Conservation (phyloP, 2,329 filamentous ascomycete genomes). For the Shiraia sp. region DNA sequence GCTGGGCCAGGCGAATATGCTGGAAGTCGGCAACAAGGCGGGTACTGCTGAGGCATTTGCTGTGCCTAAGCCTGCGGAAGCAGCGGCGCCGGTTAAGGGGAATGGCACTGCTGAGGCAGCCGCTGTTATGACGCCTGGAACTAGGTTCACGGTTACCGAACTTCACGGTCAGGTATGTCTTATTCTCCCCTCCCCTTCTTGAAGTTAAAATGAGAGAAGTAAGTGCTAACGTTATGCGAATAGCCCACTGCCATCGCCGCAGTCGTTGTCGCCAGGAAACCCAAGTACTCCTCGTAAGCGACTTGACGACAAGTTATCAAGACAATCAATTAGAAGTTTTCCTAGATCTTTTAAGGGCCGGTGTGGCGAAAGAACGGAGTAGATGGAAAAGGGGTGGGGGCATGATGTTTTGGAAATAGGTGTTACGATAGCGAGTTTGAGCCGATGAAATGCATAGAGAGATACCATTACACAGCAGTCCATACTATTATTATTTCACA, state of each 20-base stretch:
- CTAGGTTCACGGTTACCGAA: slow-evolving; percentile 17
- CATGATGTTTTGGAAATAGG: too few species aligned
- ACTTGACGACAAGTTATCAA: too few species aligned
- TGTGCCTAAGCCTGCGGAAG: slow-evolving; percentile 1
- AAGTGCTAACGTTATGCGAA: not conserved
- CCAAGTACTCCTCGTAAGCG: slow-evolving; percentile 1
- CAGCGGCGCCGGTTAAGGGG: not conserved
- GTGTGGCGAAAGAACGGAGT: too few species aligned
- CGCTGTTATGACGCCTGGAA: slow-evolving; percentile 10
- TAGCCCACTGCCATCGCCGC: slow-evolving; percentile 1
- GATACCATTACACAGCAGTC: too few species aligned
- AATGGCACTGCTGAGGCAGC: not conserved
- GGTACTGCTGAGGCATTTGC: slow-evolving; percentile 8
- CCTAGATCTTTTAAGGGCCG: too few species aligned
- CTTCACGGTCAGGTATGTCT: slow-evolving; percentile 11
- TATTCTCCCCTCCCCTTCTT: too few species aligned
- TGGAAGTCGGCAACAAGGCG: slow-evolving; percentile 23
- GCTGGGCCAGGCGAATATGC: slow-evolving; percentile 52
- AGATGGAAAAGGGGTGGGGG: too few species aligned
- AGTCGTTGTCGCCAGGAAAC: slow-evolving; percentile 3
- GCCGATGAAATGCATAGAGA: too few species aligned
- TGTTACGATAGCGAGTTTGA: too few species aligned
- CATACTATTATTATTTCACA: too few species aligned
- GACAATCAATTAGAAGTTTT: too few species aligned
- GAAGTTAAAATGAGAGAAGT: not conserved